Percentiles rank a stretch among this genome's conserved stretches.
phyloP scores from a whole-genome alignment of 1,284 basidiomycete species.

The Sanghuangporus weigelae region DNA sequence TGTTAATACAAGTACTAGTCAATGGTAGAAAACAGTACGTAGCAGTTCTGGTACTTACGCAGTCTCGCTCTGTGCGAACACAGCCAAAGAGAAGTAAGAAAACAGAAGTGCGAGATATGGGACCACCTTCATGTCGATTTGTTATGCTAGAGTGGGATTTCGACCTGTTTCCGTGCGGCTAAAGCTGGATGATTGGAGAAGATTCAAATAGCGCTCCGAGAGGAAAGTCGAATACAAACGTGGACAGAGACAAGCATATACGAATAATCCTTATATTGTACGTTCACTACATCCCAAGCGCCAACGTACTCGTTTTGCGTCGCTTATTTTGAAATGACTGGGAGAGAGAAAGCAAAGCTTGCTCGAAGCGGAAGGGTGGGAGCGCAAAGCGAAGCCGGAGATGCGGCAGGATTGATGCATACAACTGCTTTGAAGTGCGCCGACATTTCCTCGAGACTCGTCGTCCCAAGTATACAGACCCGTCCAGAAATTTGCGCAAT shows the following conservation, averaged over 20 bases:
- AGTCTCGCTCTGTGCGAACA: background rate
- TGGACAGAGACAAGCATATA: background rate
- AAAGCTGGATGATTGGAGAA: background rate
- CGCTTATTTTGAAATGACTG: too few relatives aligned
- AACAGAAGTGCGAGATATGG: background rate
- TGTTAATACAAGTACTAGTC: background rate
- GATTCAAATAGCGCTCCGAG: background rate
- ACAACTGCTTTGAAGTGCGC: too few relatives aligned
- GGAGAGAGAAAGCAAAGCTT: too few relatives aligned
- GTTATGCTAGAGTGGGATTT: background rate
- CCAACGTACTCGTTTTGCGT: background rate
- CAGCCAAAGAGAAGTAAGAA: background rate
- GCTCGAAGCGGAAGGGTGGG: too few relatives aligned
- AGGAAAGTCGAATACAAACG: background rate
- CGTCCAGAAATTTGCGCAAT: too few relatives aligned
- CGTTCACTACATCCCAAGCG: background rate
- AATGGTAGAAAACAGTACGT: too few relatives aligned
- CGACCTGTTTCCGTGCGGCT: background rate
- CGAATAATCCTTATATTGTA: background rate
- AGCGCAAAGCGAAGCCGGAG: too few relatives aligned
- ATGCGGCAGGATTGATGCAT: too few relatives aligned
- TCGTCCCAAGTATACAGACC: too few relatives aligned
- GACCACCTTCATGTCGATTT: background rate
- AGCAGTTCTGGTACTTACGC: background rate
- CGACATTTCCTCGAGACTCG: too few relatives aligned